Percentiles rank a stretch among this genome's conserved stretches.
phyloP scores from a whole-genome alignment of 2,329 filamentous ascomycete species.

The Graphiopsis chlorocephala region DNA sequence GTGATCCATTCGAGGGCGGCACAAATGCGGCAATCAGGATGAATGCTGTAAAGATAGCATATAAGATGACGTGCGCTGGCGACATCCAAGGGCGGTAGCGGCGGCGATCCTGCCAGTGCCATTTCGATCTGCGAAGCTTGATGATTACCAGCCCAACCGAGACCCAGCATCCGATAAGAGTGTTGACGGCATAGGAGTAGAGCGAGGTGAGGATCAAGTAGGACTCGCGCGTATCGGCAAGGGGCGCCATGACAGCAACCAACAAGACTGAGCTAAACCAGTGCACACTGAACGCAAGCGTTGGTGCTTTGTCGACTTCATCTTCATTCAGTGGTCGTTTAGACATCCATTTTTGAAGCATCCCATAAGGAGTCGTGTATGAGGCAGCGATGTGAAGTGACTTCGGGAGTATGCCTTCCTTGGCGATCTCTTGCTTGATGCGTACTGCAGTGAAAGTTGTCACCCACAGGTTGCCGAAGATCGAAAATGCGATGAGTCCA shows the following conservation, averaged over 20 bases:
- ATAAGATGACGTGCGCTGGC: slow-evolving; percentile 25
- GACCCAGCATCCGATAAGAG: slow-evolving; percentile 19
- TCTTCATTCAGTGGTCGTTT: slow-evolving; percentile 18
- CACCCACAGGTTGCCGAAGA: background rate
- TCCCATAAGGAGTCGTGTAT: slow-evolving; percentile 30
- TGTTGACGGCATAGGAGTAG: slow-evolving; percentile 43
- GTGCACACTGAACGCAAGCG: slow-evolving; percentile 39
- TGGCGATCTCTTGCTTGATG: slow-evolving; percentile 61
- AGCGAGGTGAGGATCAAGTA: slow-evolving; percentile 37
- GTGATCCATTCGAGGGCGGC: background rate
- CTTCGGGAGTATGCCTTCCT: slow-evolving; percentile 55
- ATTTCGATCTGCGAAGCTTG: slow-evolving; percentile 18
- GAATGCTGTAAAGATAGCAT: slow-evolving; percentile 19
- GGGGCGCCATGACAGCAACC: slow-evolving; percentile 32
- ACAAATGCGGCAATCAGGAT: background rate
- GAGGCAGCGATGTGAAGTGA: slow-evolving; percentile 48
- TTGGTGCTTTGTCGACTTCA: slow-evolving; percentile 37
- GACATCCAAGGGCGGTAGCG: slow-evolving; percentile 27
- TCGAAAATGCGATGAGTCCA: background rate
- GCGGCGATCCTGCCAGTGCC: slow-evolving; percentile 23
- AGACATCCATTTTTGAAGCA: slow-evolving; percentile 25
- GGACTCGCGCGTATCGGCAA: slow-evolving; percentile 25
- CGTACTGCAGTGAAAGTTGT: slow-evolving; percentile 53
- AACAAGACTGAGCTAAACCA: slow-evolving; percentile 38
- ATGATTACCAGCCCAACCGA: slow-evolving; percentile 34